Conservation (phyloP, 768 basidiomycete species). For the Fibroporia radiculosa region DNA sequence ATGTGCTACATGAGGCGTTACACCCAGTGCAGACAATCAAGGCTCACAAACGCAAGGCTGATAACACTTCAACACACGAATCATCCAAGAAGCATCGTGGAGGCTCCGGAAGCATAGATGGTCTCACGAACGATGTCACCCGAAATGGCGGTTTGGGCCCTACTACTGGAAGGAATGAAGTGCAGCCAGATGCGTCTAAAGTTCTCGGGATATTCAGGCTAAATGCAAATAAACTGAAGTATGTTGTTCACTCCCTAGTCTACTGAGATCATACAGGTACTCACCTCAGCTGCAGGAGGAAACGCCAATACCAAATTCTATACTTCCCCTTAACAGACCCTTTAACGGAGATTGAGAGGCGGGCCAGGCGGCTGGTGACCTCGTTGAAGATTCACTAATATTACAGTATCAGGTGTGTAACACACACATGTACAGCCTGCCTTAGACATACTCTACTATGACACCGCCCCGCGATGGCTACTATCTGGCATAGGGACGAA, state of each 20-base stretch:
- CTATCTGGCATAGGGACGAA: too few species aligned
- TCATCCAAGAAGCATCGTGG: not conserved
- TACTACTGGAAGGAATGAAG: too few species aligned
- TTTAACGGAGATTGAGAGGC: conserved; percentile 46
- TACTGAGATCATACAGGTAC: not conserved
- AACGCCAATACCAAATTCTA: conserved; percentile 66
- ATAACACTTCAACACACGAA: not conserved
- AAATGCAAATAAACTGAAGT: conserved; percentile 1
- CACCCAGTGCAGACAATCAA: conserved; percentile 4
- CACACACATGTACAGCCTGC: too few species aligned
- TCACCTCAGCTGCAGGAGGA: not conserved
- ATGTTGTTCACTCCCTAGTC: not conserved
- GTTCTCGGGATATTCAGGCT: not conserved
- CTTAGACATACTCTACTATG: too few species aligned
- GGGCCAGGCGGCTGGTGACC: conserved; percentile 40
- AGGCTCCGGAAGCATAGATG: too few species aligned
- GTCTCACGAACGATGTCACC: too few species aligned
- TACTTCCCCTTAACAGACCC: conserved; percentile 70
- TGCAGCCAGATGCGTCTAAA: not conserved
- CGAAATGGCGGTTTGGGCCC: too few species aligned
- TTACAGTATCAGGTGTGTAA: too few species aligned
- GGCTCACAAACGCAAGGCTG: conserved; percentile 3
- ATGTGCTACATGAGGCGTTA: not conserved
- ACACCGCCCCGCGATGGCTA: too few species aligned
- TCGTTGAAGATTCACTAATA: conserved; percentile 36